A percentile compares a stretch with the other conserved stretches of the same genome.
Conservation (phyloP, 352 stramenopile genomes). For the Pythium insidiosum region DNA sequence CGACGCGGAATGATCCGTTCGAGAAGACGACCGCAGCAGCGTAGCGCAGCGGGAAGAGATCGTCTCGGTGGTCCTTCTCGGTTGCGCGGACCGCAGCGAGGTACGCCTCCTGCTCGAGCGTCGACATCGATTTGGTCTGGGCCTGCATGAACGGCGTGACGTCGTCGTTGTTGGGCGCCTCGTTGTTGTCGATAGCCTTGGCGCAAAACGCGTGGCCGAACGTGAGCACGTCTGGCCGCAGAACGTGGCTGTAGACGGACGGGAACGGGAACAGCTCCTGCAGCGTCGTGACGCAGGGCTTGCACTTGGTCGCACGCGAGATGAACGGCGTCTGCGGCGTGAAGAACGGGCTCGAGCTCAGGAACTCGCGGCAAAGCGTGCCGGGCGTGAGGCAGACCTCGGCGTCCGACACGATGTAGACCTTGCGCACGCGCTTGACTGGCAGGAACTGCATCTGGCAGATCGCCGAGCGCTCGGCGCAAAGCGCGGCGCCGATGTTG, state of each 20-base stretch:
- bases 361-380: slow-evolving; percentile 85
- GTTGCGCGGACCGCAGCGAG: slow-evolving; percentile 26
- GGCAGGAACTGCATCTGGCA: slow-evolving; percentile 66
- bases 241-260: slow-evolving; percentile 65
- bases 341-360: slow-evolving; percentile 58
- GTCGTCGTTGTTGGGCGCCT: background rate
- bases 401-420: slow-evolving; percentile 85
- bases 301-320: slow-evolving; percentile 44
- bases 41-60: slow-evolving; percentile 78
- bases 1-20: slow-evolving; percentile 39
- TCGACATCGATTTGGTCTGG: background rate
- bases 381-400: slow-evolving; percentile 72
- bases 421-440: slow-evolving; percentile 34
- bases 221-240: slow-evolving; percentile 32
- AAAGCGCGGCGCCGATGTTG: slow-evolving; percentile 80
- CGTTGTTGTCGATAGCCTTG: background rate
- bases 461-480: slow-evolving; percentile 79
- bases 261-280: slow-evolving; percentile 79
- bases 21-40: slow-evolving; percentile 69
- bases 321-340: slow-evolving; percentile 50
- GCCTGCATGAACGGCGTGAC: background rate
- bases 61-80: slow-evolving; percentile 26
- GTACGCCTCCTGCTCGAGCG: slow-evolving; percentile 20
- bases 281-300: slow-evolving; percentile 47
- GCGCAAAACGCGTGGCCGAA: slow-evolving; percentile 30